Conservation (phyloP, 108 stramenopile species). For the Pelagomonas calceolata region DNA sequence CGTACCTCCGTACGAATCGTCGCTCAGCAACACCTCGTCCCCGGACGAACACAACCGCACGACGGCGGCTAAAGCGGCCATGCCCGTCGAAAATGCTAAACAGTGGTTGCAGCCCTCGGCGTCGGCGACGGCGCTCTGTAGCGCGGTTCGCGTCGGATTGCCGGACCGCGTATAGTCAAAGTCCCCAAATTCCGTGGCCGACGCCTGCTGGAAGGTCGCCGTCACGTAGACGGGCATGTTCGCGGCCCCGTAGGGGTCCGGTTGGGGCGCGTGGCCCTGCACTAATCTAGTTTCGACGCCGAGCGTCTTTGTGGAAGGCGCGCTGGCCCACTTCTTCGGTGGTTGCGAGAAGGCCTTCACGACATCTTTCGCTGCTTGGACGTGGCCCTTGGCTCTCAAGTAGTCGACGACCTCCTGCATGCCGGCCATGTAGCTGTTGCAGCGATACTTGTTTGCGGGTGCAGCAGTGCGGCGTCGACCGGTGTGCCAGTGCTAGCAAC, state of each 20-base stretch:
- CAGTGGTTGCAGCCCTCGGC: constrained; percentile 9
- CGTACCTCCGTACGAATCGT: constrained; percentile 25
- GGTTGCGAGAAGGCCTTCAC: no score
- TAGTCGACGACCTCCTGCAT: no score
- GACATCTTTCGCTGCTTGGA: no score
- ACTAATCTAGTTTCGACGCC: no score
- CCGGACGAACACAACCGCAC: constrained; percentile 8
- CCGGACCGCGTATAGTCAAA: constrained; percentile 22
- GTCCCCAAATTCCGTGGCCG: constrained; percentile 2
- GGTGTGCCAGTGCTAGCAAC: no score
- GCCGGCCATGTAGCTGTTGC: no score
- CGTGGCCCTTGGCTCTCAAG: no score
- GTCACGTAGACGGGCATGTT: constrained; percentile 24
- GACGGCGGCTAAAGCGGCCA: constrained; percentile 22
- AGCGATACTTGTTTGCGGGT: no score
- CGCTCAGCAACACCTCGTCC: constrained; percentile 7
- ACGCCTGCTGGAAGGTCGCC: constrained; percentile 13
- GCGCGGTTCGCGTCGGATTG: constrained; percentile 21
- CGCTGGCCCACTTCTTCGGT: no score
- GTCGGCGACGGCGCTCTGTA: constrained; percentile 7
- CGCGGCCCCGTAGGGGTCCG: constrained; percentile 18
- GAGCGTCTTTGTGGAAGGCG: no score
- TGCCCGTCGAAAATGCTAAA: constrained; percentile 16
- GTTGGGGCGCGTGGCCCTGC: neutral
- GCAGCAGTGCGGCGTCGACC: no score